These are phyloP conservation scores for Cordyceps fumosorosea DNA, from an alignment of 2,329 filamentous ascomycete genomes.

Conservation along the genomic window DNA sequence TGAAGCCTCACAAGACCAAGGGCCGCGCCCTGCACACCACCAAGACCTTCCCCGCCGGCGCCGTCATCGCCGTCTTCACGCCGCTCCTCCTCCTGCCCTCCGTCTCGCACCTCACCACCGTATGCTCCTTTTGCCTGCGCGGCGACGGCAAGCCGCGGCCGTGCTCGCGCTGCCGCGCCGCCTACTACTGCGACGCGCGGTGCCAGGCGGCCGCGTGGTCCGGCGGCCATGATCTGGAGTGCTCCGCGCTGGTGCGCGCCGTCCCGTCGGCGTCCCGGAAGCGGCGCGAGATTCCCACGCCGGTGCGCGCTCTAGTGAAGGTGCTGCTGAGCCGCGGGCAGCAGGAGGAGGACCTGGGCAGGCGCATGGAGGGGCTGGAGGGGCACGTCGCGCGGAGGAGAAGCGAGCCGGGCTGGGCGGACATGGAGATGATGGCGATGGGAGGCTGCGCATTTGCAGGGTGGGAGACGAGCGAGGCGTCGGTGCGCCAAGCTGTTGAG, in stretches of 20 bases:
- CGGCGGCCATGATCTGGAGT: constrained; percentile 47
- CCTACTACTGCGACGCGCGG: constrained; percentile 45
- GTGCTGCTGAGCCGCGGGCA: constrained; percentile 31
- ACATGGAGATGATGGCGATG: constrained; percentile 44
- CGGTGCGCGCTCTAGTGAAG: constrained; percentile 48
- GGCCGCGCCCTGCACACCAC: constrained; percentile 43
- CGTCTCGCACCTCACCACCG: constrained; percentile 30
- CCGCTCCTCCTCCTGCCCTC: constrained; percentile 42
- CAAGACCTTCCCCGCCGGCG: constrained; percentile 36
- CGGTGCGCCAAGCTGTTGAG: constrained; percentile 35
- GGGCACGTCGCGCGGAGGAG: constrained; percentile 38
- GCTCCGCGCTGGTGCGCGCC: constrained; percentile 35
- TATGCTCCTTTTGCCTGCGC: constrained; percentile 46
- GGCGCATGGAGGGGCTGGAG: constrained; percentile 35
- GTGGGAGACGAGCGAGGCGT: constrained; percentile 28
- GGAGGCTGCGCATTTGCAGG: constrained; percentile 36
- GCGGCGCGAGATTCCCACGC: constrained; percentile 40
- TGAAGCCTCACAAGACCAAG: constrained; percentile 18
- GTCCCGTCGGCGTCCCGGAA: constrained; percentile 16
- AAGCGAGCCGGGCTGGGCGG: constrained; percentile 32
- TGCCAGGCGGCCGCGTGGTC: constrained; percentile 53
- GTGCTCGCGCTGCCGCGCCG: constrained; percentile 48
- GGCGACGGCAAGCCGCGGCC: constrained; percentile 22
- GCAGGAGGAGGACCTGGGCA: constrained; percentile 24
- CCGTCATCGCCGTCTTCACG: constrained; percentile 38